These are phyloP conservation scores for Oenanthe javanica DNA, from an alignment of 140 eudicot genomes.

Conservation along the genomic window DNA sequence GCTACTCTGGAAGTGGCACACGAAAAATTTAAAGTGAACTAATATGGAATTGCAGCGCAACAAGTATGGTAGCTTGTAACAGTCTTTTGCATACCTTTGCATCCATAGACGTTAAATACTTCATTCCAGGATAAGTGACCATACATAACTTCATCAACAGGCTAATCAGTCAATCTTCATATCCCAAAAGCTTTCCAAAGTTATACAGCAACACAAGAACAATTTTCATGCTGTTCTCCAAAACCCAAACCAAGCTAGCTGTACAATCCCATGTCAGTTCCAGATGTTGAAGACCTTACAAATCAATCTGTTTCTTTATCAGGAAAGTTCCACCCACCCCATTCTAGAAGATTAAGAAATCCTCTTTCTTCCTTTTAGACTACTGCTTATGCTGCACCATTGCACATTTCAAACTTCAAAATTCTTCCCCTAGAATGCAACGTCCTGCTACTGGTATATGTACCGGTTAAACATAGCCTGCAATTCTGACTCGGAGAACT, in stretches of 20 bases:
- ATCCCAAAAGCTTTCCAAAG: not conserved
- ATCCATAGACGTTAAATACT: not conserved
- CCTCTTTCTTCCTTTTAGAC: not conserved
- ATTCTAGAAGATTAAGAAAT: not conserved
- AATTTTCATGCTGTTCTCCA: not conserved
- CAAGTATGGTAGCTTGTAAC: not conserved
- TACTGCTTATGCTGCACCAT: not conserved
- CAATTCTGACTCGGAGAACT: not conserved
- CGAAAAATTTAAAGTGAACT: not conserved
- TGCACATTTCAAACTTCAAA: not conserved
- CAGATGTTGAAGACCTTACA: too few species aligned
- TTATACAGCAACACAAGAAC: not conserved
- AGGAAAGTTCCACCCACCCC: too few species aligned
- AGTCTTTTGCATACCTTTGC: not conserved
- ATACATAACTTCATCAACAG: not conserved
- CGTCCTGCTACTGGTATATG: not conserved
- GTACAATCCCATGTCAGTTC: not conserved
- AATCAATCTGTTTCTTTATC: too few species aligned
- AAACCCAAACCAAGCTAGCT: not conserved
- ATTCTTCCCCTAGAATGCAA: not conserved
- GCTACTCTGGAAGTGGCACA: not conserved
- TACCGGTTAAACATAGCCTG: not conserved
- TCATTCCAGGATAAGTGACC: not conserved
- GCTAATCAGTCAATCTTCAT: not conserved
- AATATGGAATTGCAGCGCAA: not conserved